phyloP scores from a whole-genome alignment of 371 early-diverging fungal genomes.

The Amoeboaphelidium protococcarum region DNA sequence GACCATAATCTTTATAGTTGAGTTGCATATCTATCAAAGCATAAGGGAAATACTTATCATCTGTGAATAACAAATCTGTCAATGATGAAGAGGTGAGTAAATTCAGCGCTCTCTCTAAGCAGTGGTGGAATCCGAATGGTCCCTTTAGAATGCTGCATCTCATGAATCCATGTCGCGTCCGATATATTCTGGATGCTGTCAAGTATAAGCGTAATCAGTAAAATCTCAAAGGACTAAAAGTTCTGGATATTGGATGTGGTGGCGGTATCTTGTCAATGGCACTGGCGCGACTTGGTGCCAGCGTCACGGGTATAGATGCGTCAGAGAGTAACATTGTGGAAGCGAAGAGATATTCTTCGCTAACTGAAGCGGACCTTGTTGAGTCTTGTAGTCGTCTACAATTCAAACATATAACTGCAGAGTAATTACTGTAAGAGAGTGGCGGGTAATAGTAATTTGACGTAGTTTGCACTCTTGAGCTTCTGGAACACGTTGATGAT shows the following conservation, averaged over 20 bases:
- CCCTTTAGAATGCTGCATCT: slow-evolving; percentile 59
- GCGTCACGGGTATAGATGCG: slow-evolving; percentile 63
- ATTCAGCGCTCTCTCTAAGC: slow-evolving; percentile 37
- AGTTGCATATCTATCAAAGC: not conserved
- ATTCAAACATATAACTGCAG: slow-evolving; percentile 39
- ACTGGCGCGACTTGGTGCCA: slow-evolving; percentile 50
- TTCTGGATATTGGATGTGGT: slow-evolving; percentile 86
- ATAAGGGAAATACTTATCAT: not conserved
- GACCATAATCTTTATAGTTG: not conserved
- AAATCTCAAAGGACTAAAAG: slow-evolving; percentile 28
- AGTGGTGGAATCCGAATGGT: slow-evolving; percentile 83
- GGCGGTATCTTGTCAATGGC: slow-evolving; percentile 76
- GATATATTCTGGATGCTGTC: slow-evolving; percentile 35
- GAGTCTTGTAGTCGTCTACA: slow-evolving; percentile 24
- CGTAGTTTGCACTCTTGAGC: slow-evolving; percentile 58
- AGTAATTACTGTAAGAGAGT: slow-evolving; percentile 10
- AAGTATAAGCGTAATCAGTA: not conserved
- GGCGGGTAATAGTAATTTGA: slow-evolving; percentile 25
- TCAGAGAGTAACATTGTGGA: slow-evolving; percentile 46
- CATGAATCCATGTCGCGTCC: slow-evolving; percentile 59
- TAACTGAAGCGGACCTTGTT: slow-evolving; percentile 24
- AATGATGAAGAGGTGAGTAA: slow-evolving; percentile 50
- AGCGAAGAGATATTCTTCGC: slow-evolving; percentile 25
- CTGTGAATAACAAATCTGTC: slow-evolving; percentile 8
- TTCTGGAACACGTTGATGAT: slow-evolving; percentile 72